Percentiles rank a stretch among this genome's conserved stretches.
Conservation (phyloP, 2,329 filamentous ascomycete genomes). For the Aureobasidium musti region DNA sequence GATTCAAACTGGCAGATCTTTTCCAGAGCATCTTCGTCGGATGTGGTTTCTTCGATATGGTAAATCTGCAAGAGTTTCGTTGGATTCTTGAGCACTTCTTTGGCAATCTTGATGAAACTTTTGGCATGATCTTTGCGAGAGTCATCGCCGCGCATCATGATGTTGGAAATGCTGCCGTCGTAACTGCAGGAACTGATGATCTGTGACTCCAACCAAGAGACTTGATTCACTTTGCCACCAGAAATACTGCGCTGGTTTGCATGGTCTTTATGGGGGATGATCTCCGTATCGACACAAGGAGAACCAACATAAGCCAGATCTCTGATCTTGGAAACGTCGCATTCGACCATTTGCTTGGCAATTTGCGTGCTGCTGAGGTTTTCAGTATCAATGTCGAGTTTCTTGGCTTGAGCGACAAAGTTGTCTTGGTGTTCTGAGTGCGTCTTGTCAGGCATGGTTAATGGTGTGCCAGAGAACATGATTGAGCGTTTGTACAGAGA, state of each 20-base stretch:
- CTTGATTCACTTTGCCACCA: not conserved
- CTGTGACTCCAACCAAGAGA: constrained; percentile 28
- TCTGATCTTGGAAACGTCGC: constrained; percentile 30
- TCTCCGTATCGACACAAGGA: constrained; percentile 30
- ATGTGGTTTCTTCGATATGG: constrained; percentile 15
- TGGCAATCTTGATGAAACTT: constrained; percentile 56
- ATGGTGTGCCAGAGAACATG: constrained; percentile 31
- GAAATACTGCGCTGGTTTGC: constrained; percentile 29
- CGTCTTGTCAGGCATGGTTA: constrained; percentile 32
- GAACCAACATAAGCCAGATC: constrained; percentile 29
- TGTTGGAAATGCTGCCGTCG: constrained; percentile 39
- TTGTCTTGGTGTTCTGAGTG: constrained; percentile 31
- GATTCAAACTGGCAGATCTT: constrained; percentile 34
- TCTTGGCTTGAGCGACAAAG: constrained; percentile 30
- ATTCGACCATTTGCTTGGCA: constrained; percentile 29
- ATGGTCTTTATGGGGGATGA: constrained; percentile 30
- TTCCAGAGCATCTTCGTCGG: constrained; percentile 28
- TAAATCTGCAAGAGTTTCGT: constrained; percentile 30
- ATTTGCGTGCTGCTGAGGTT: constrained; percentile 26
- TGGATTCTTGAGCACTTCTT: constrained; percentile 55
- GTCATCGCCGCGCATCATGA: constrained; percentile 48
- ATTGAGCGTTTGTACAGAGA: constrained; percentile 31
- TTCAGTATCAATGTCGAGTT: constrained; percentile 23
- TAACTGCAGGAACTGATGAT: constrained; percentile 35
- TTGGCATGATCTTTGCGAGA: constrained; percentile 59